phyloP scores from a whole-genome alignment of 352 stramenopile genomes.

The Phytophthora capsici region DNA sequence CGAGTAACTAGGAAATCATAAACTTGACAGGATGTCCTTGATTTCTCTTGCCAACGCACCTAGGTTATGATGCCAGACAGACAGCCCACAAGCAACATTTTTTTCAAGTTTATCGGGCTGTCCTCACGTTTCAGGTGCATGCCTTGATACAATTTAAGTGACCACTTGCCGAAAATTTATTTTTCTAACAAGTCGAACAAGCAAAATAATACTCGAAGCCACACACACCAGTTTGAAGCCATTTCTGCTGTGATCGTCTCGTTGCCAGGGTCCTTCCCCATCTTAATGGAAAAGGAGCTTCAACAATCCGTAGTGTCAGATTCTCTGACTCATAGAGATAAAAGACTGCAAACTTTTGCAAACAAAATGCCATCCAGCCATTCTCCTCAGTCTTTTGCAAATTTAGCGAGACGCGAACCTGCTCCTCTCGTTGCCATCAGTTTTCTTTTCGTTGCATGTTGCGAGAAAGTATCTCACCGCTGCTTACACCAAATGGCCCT shows the following conservation, averaged over 20 bases:
- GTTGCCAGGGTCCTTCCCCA: constrained; percentile 3
- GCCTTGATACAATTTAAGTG: not conserved
- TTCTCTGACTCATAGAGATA: no score
- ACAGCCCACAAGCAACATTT: not conserved
- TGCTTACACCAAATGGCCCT: not conserved
- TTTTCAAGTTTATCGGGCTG: not conserved
- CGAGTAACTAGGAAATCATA: no score
- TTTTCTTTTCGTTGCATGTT: not conserved
- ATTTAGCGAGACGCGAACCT: not conserved
- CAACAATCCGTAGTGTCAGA: no score
- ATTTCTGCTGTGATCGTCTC: constrained; percentile 22
- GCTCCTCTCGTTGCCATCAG: not conserved
- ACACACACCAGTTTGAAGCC: not conserved
- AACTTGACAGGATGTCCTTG: not conserved
- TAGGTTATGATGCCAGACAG: not conserved
- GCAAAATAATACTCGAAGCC: no score
- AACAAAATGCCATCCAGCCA: no score
- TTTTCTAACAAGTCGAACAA: no score
- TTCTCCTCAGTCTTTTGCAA: no score
- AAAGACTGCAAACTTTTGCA: not conserved
- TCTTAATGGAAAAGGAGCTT: not conserved
- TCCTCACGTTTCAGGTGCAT: not conserved
- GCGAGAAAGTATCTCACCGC: constrained; percentile 12
- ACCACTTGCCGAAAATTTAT: no score
- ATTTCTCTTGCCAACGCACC: not conserved